These are phyloP conservation scores for Yamadazyma atmosphaerica DNA, from an alignment of 1,139 yeast species.

Conservation along the genomic window DNA sequence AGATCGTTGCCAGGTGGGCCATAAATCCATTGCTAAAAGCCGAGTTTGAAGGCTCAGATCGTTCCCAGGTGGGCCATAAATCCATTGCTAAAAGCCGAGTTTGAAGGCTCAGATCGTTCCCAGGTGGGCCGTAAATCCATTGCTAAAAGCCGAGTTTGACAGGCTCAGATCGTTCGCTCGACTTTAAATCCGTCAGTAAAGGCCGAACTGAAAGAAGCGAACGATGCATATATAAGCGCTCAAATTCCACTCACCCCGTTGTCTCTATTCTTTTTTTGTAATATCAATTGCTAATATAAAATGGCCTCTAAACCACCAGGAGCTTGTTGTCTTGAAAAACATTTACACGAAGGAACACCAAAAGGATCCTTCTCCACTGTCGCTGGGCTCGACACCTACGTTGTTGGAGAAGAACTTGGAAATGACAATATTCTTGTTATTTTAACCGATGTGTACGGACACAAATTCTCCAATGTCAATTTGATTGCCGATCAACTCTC, in stretches of 20 bases:
- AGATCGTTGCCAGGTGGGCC: not conserved
- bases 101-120: not conserved
- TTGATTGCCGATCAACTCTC: conserved; percentile 75
- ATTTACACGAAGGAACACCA: conserved; percentile 53
- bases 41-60: too few species aligned
- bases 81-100: too few species aligned
- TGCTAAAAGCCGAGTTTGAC: too few species aligned
- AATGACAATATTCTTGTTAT: conserved; percentile 55
- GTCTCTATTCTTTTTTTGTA: not conserved
- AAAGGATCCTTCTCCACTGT: conserved; percentile 42
- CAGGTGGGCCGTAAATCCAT: too few species aligned
- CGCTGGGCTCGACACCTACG: conserved; percentile 55
- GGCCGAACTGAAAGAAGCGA: not conserved
- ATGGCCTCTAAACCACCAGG: conserved; percentile 61
- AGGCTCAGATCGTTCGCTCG: not conserved
- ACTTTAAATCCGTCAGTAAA: not conserved
- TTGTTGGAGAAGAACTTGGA: conserved; percentile 46
- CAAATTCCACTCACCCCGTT: not conserved
- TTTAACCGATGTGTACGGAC: conserved; percentile 70
- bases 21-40: too few species aligned
- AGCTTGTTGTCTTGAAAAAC: conserved; percentile 44
- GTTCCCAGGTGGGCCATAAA: not conserved
- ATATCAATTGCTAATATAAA: conserved; percentile 6
- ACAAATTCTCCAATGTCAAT: conserved; percentile 52
- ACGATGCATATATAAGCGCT: too few species aligned